These are phyloP conservation scores for Astragalus membranaceus DNA, from an alignment of 306 rosid species.

Conservation along the genomic window DNA sequence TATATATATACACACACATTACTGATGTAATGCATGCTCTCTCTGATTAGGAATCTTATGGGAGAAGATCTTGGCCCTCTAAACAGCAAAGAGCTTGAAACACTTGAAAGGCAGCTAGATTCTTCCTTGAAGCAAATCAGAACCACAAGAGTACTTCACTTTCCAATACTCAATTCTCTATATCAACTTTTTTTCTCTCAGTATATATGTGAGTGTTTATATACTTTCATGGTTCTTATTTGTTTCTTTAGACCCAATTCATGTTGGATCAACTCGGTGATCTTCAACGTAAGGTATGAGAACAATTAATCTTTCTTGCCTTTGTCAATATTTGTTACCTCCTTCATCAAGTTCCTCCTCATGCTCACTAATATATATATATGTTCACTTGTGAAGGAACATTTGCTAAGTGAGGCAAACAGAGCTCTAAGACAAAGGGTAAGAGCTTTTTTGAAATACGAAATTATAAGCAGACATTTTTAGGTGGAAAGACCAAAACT, in stretches of 20 bases:
- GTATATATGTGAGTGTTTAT: no score
- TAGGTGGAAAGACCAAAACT: no score
- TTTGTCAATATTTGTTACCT: not conserved
- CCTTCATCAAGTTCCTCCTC: no score
- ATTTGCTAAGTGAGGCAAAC: conserved; percentile 59
- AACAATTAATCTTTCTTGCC: not conserved
- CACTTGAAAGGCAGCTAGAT: conserved; percentile 90
- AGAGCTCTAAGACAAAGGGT: conserved; percentile 68
- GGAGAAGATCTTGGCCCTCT: conserved; percentile 94
- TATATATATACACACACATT: not conserved
- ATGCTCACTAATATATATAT: not conserved
- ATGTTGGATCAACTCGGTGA: conserved; percentile 84
- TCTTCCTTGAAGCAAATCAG: conserved; percentile 82
- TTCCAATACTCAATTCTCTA: no score
- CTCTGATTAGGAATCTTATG: conserved; percentile 44
- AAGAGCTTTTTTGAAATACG: not conserved
- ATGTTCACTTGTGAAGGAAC: conserved; percentile 38
- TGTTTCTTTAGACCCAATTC: conserved; percentile 56
- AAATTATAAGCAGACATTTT: no score
- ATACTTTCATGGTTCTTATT: not conserved
- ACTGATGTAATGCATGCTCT: not conserved
- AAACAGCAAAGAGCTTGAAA: conserved; percentile 82
- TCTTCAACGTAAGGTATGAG: conserved; percentile 65
- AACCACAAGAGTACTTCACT: conserved; percentile 62
- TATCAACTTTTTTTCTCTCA: no score